Evolutionary conservation across 2,329 filamentous ascomycete genomes (phyloP).

Genomic region (Alternaria dauci): DNA sequence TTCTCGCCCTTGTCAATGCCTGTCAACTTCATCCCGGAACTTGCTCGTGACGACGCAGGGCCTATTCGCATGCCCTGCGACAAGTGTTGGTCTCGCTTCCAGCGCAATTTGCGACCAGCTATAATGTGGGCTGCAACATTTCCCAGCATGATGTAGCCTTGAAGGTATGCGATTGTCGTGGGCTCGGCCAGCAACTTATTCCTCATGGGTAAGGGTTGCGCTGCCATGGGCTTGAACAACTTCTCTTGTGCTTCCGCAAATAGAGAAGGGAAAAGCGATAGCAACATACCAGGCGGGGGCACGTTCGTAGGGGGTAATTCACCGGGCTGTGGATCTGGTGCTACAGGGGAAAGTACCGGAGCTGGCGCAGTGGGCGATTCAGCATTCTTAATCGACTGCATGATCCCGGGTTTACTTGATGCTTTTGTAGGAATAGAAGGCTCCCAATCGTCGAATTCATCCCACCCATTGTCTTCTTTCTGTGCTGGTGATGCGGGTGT

Average conservation of each 20-base stretch:
- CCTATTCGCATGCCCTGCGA: conserved; percentile 88
- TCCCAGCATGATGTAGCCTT: conserved; percentile 69
- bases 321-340: conserved; percentile 34
- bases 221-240: conserved; percentile 71
- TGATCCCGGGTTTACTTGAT: conserved; percentile 9
- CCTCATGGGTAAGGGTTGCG: conserved; percentile 65
- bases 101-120: conserved; percentile 83
- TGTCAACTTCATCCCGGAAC: conserved; percentile 88
- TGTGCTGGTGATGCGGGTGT: conserved; percentile 9
- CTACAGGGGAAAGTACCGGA: conserved; percentile 33
- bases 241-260: conserved; percentile 70
- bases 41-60: conserved; percentile 71
- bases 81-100: conserved; percentile 88
- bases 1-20: conserved; percentile 84
- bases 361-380: conserved; percentile 12
- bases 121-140: conserved; percentile 80
- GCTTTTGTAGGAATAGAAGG: conserved; percentile 37
- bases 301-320: conserved; percentile 79
- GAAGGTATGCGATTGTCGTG: conserved; percentile 69
- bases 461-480: conserved; percentile 53
- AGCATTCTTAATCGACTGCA: conserved; percentile 1
- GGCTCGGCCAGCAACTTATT: conserved; percentile 71
- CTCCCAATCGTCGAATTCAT: conserved; percentile 57
- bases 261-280: conserved; percentile 77
- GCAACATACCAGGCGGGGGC: conserved; percentile 83